Conservation (phyloP, 306 rosid genomes). For the Trifolium dubium region DNA sequence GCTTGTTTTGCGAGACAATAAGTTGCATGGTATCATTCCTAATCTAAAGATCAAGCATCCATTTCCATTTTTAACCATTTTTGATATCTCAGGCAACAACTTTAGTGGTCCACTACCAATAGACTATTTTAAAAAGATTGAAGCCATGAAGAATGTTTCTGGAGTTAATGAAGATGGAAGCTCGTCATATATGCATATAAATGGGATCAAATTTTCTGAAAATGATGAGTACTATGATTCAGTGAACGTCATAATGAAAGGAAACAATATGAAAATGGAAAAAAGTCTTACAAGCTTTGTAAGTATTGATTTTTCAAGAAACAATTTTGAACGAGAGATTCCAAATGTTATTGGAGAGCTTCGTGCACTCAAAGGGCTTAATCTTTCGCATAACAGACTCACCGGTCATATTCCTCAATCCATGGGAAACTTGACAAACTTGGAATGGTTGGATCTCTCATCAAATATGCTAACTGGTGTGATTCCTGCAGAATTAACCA, state of each 20-base stretch:
- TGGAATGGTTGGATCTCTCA: slow-evolving; percentile 53
- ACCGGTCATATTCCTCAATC: slow-evolving; percentile 38
- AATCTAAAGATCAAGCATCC: not conserved
- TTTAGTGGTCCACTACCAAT: not conserved
- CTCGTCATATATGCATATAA: not conserved
- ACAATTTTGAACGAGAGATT: slow-evolving; percentile 48
- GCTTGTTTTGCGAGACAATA: slow-evolving; percentile 46
- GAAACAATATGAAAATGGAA: fast-evolving
- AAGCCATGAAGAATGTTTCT: slow-evolving; percentile 34
- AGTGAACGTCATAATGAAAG: slow-evolving; percentile 24
- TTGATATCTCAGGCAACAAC: slow-evolving; percentile 40
- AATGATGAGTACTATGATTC: slow-evolving; percentile 13
- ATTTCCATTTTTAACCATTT: slow-evolving; percentile 33
- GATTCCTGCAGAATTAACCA: slow-evolving; percentile 39
- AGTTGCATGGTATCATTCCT: slow-evolving; percentile 42
- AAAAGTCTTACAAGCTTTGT: slow-evolving; percentile 15
- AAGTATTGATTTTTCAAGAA: slow-evolving; percentile 43
- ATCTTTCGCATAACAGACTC: slow-evolving; percentile 44
- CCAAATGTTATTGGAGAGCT: slow-evolving; percentile 40
- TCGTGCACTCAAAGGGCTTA: slow-evolving; percentile 34
- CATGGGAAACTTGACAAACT: slow-evolving; percentile 35
- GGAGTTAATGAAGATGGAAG: not conserved
- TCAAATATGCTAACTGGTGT: slow-evolving; percentile 35
- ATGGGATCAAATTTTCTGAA: too few species aligned
- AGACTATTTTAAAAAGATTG: slow-evolving; percentile 18